Evolutionary conservation across 768 basidiomycete species (phyloP), one percentile per base, ranked within the genome.

Genomic region (Trametes punicea): DNA sequence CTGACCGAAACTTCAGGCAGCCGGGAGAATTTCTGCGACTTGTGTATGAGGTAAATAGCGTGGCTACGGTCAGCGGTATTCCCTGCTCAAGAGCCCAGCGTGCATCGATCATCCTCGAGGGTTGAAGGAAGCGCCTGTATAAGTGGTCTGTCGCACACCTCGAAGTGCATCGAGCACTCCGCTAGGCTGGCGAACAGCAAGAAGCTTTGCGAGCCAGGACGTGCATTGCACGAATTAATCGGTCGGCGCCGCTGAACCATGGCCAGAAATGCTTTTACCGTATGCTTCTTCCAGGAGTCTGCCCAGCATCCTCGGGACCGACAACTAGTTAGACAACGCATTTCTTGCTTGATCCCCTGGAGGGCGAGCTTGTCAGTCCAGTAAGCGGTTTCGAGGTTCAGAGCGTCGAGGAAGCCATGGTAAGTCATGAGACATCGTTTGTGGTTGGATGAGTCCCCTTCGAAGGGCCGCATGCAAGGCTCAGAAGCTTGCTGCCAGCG

Each of bases 151-250:
- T 7, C 54, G 48, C 51, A 65, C 13, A 11, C 55, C 51, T 1
- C 57, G 52, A 4, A 65, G 51, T 7, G 62, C 62, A 8, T 49
- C 25, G 3, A 63, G 40, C n/a, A 63, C 46, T 29, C 60, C 48
- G 0, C 26, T 18, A 20, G 59, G 52, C 29, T 44, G n/a, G 6
- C 58, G 57, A 4, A 51, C 56, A 11, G 33, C 21, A 23, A 57
- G 39, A 2, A 65, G 56, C 53, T 49, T 61, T 10, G 48, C 50
- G 18, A 65, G 56, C 64, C 64, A 65, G 15, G 40, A 40, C 15
- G 62, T 57, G 29, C 62, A 65, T 46, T 63, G 51, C 26, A 65
- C 20, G 5, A 63, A 52, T 47, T 41, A 51, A 46, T 49, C 60
- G n/a, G 44, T n/a, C 62, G 58, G 45, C 58, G 60, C 36, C 57